Percentiles rank a stretch among this genome's conserved stretches.
phyloP scores from a whole-genome alignment of 73 alveolate genomes.

The Symbiodinium natans region DNA sequence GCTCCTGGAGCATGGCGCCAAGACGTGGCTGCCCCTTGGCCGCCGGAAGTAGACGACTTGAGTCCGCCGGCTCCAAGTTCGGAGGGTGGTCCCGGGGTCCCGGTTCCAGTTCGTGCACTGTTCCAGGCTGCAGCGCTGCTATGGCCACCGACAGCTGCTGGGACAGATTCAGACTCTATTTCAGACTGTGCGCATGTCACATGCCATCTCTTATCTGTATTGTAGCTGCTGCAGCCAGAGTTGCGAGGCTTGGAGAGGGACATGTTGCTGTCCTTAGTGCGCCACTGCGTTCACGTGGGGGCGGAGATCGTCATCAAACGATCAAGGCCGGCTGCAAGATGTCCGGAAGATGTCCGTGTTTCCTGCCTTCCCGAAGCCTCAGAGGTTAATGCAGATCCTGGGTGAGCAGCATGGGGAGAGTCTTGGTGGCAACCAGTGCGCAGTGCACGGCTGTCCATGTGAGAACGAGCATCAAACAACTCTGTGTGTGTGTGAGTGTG shows the following conservation, averaged over 20 bases:
- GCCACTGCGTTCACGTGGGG: conserved; percentile 31
- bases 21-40: neutral
- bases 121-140: neutral
- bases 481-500: too few species aligned
- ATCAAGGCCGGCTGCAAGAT: neutral
- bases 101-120: neutral
- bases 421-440: neutral
- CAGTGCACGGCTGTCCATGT: neutral
- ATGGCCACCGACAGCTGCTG: neutral
- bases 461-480: too few species aligned
- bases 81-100: too few species aligned
- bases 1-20: neutral
- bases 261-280: conserved; percentile 31
- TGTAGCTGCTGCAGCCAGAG: too few species aligned
- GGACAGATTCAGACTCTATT: too few species aligned
- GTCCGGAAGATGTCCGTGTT: too few species aligned
- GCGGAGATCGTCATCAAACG: conserved; percentile 29
- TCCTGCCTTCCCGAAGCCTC: neutral
- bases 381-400: neutral
- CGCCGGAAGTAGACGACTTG: too few species aligned
- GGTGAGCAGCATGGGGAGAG: neutral
- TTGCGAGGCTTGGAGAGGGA: conserved; percentile 51
- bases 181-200: too few species aligned
- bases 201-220: too few species aligned
- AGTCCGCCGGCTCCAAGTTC: too few species aligned